Conservation (phyloP, 2,329 filamentous ascomycete genomes). For the Sporothrix protearum region DNA sequence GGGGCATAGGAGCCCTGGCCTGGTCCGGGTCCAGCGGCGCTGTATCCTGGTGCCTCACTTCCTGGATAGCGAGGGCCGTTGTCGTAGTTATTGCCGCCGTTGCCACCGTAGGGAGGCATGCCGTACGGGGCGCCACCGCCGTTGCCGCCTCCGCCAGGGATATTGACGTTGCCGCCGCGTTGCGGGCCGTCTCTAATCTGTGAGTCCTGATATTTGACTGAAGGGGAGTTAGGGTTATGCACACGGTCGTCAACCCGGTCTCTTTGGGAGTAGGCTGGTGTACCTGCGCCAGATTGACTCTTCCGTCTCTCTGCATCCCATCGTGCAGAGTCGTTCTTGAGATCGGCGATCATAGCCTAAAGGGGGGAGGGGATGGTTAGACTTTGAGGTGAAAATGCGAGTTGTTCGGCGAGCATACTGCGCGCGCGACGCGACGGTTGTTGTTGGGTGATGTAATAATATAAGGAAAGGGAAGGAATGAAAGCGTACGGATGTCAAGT, state of each 20-base stretch:
- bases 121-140: neutral
- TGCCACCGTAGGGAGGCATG: slow-evolving; percentile 21
- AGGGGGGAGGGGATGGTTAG: neutral
- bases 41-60: slow-evolving; percentile 49
- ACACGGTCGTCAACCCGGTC: slow-evolving; percentile 46
- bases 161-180: slow-evolving; percentile 27
- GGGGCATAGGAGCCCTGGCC: slow-evolving; percentile 22
- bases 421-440: neutral
- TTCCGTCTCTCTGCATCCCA: slow-evolving; percentile 60
- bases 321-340: slow-evolving; percentile 59
- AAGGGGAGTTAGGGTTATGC: slow-evolving; percentile 57
- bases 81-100: slow-evolving; percentile 29
- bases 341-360: slow-evolving; percentile 62
- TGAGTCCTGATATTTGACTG: slow-evolving; percentile 57
- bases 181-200: slow-evolving; percentile 26
- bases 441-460: neutral
- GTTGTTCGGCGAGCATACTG: neutral
- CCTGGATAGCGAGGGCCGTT: slow-evolving; percentile 51
- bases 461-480: neutral
- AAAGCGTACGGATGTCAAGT: slow-evolving; percentile 68
- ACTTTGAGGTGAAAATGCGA: neutral
- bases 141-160: neutral
- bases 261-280: slow-evolving; percentile 45
- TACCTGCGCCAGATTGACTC: slow-evolving; percentile 59
- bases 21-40: slow-evolving; percentile 31